phyloP scores from a whole-genome alignment of 805 yeast species.

The Ogataea philodendri region DNA sequence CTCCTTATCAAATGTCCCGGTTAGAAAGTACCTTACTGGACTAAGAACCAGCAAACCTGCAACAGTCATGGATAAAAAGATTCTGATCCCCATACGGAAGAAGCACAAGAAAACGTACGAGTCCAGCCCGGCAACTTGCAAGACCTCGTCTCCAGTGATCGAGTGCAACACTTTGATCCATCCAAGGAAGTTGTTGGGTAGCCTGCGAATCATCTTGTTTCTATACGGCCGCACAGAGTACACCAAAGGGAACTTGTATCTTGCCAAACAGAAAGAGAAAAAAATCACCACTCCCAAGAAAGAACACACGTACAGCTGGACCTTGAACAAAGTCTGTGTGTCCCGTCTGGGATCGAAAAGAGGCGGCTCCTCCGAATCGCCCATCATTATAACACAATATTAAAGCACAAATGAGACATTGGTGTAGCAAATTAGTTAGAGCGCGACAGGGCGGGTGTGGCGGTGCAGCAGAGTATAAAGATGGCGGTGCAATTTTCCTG shows the following conservation, averaged over 20 bases:
- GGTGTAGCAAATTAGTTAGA: no score
- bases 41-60: slow-evolving; percentile 49
- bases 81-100: slow-evolving; percentile 53
- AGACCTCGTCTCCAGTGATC: slow-evolving; percentile 48
- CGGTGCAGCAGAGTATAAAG: no score
- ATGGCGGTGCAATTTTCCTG: slow-evolving; percentile 14
- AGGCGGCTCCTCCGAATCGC: slow-evolving; percentile 35
- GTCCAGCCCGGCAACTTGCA: slow-evolving; percentile 57
- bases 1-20: slow-evolving; percentile 46
- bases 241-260: slow-evolving; percentile 56
- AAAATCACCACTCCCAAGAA: slow-evolving; percentile 47
- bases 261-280: slow-evolving; percentile 46
- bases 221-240: slow-evolving; percentile 55
- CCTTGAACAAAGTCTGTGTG: slow-evolving; percentile 55
- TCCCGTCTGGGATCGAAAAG: slow-evolving; percentile 40
- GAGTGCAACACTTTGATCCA: slow-evolving; percentile 50
- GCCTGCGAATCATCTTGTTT: slow-evolving; percentile 40
- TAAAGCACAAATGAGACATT: slow-evolving; percentile 1
- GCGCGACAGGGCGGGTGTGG: no score
- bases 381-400: slow-evolving; percentile 4
- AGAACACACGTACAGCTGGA: slow-evolving; percentile 51
- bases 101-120: slow-evolving; percentile 58
- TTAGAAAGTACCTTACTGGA: slow-evolving; percentile 51
- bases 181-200: slow-evolving; percentile 49
- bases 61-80: slow-evolving; percentile 42